A percentile compares a stretch with the other conserved stretches of the same genome.
Evolutionary conservation across 2,329 filamentous ascomycete species (phyloP).

Genomic region (Nigrospora sphaerica): DNA sequence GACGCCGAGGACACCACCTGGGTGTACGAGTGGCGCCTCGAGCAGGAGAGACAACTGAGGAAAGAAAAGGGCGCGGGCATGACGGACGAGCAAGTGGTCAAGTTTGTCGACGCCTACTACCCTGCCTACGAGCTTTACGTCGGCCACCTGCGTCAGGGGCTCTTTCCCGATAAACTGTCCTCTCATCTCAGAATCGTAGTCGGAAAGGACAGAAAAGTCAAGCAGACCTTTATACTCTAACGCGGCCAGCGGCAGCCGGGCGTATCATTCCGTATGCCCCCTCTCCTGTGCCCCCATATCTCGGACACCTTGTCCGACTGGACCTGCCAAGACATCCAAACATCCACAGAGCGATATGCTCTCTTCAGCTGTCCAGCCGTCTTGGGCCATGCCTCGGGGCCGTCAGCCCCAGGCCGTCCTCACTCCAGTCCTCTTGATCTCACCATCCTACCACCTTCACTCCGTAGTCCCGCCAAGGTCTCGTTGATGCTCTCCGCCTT

Average conservation of each 20-base stretch:
- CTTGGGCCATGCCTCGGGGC: too few species aligned
- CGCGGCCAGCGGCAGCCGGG: too few species aligned
- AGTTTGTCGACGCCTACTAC: conserved; percentile 66
- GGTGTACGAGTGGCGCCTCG: conserved; percentile 77
- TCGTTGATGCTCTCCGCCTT: conserved; percentile 47
- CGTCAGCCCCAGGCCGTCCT: not conserved
- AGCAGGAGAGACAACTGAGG: conserved; percentile 72
- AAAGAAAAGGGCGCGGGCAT: conserved; percentile 65
- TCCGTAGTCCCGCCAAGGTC: conserved; percentile 47
- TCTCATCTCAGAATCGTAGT: conserved; percentile 58
- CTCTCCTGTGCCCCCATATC: too few species aligned
- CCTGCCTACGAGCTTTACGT: conserved; percentile 67
- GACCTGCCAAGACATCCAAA: too few species aligned
- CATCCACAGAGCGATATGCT: too few species aligned
- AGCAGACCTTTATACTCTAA: conserved; percentile 46
- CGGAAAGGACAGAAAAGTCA: conserved; percentile 51
- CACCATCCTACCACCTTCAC: conserved; percentile 51
- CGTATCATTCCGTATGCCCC: too few species aligned
- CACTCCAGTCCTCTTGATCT: conserved; percentile 7
- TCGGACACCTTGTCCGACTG: too few species aligned
- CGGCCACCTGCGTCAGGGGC: conserved; percentile 48
- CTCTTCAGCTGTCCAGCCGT: too few species aligned
- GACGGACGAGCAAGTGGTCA: conserved; percentile 70
- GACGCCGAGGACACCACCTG: conserved; percentile 66
- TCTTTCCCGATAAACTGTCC: conserved; percentile 42